Conservation (phyloP, 2,329 filamentous ascomycete species). For the Aspergillus udagawae region DNA sequence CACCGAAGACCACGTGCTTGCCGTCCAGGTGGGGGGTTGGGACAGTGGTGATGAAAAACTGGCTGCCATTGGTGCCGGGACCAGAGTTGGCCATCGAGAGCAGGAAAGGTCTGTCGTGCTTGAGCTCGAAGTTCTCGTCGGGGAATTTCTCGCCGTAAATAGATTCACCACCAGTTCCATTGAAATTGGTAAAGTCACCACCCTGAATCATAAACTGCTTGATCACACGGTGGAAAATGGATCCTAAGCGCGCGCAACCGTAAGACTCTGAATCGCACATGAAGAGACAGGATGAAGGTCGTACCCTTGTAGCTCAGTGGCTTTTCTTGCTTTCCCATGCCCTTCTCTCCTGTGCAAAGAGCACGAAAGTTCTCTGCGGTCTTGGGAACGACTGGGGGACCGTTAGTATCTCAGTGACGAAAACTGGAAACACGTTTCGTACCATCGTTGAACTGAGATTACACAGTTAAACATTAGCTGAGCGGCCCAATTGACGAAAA, state of each 20-base stretch:
- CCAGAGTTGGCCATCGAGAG: slow-evolving; percentile 98
- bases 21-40: slow-evolving; percentile 89
- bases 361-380: slow-evolving; percentile 95
- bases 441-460: slow-evolving; percentile 47
- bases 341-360: slow-evolving; percentile 94
- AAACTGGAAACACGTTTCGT: slow-evolving; percentile 12
- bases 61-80: slow-evolving; percentile 89
- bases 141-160: slow-evolving; percentile 98
- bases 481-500: neutral
- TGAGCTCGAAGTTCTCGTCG: slow-evolving; percentile 89
- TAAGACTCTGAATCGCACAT: slow-evolving; percentile 1
- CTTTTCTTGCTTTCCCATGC: slow-evolving; percentile 73
- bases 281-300: slow-evolving; percentile 5
- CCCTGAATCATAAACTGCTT: slow-evolving; percentile 99
- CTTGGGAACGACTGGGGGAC: slow-evolving; percentile 73
- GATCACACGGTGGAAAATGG: slow-evolving; percentile 91
- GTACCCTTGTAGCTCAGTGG: slow-evolving; percentile 81
- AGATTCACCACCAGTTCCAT: slow-evolving; percentile 92
- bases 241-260: slow-evolving; percentile 48
- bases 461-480: neutral
- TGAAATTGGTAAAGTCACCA: slow-evolving; percentile 91
- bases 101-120: slow-evolving; percentile 90
- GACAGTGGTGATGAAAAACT: slow-evolving; percentile 97
- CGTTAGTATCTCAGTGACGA: slow-evolving; percentile 37
- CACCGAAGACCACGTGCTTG: slow-evolving; percentile 97